phyloP scores from a whole-genome alignment of 2,329 filamentous ascomycete species.

The Ophiostoma sp. region DNA sequence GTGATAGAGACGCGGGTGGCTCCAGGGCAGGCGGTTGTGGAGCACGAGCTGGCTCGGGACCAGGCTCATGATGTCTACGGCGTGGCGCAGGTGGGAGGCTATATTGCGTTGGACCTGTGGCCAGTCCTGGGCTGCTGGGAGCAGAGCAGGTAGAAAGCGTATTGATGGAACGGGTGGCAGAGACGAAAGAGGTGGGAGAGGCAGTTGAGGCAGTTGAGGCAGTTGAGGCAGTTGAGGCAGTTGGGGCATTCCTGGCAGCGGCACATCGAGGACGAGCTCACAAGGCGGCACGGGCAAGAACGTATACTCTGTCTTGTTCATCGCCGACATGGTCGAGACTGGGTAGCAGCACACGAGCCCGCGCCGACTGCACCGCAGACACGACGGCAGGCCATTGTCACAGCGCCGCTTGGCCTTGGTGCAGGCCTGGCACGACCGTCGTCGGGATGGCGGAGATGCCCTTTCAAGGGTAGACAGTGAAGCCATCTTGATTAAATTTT shows the following conservation, averaged over 20 bases:
- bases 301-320: not conserved
- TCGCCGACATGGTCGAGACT: not conserved
- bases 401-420: constrained; percentile 54
- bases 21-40: constrained; percentile 49
- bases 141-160: no score
- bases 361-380: constrained; percentile 47
- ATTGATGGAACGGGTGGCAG: no score
- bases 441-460: constrained; percentile 43
- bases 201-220: not conserved
- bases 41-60: constrained; percentile 45
- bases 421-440: constrained; percentile 54
- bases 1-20: constrained; percentile 41
- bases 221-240: not conserved
- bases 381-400: constrained; percentile 47
- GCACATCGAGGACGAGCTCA: not conserved
- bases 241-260: not conserved
- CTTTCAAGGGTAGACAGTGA: constrained; percentile 33
- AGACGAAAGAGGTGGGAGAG: not conserved
- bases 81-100: constrained; percentile 36
- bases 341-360: constrained; percentile 46
- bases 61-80: constrained; percentile 48
- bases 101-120: constrained; percentile 17
- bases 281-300: not conserved
- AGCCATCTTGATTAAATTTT: constrained; percentile 14
- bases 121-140: not conserved